phyloP scores from a whole-genome alignment of 139 green algal genomes.

The Chlamydomonas applanata region DNA sequence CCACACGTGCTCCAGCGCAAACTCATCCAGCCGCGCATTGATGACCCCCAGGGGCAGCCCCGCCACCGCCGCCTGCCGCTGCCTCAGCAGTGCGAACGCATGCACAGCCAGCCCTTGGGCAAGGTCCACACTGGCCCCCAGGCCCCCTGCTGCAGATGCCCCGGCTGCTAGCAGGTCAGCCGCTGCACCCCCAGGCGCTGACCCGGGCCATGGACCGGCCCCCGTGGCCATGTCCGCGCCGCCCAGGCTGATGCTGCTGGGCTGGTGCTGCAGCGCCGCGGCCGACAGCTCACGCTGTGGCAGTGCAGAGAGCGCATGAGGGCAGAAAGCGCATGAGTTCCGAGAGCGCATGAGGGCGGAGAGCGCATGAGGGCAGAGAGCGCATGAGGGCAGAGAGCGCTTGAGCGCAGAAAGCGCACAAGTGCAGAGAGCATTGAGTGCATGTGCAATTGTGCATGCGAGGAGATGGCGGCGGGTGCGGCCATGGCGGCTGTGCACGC shows the following conservation, averaged over 20 bases:
- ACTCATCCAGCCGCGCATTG: conserved; percentile 17
- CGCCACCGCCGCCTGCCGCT: neutral
- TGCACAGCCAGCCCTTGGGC: conserved; percentile 3
- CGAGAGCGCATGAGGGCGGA: no score
- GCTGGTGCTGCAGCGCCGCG: neutral
- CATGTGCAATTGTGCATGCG: no score
- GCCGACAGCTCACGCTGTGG: neutral
- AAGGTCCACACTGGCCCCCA: neutral
- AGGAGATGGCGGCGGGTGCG: no score
- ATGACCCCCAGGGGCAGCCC: conserved; percentile 11
- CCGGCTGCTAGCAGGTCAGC: no score
- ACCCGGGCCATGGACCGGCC: neutral
- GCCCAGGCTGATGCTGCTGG: neutral
- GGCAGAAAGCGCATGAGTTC: no score
- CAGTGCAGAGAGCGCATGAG: no score
- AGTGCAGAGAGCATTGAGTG: no score
- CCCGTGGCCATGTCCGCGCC: neutral
- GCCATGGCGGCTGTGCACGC: no score
- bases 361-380: no score
- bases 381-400: no score
- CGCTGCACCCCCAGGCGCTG: neutral
- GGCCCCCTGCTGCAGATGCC: no score
- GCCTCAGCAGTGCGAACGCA: neutral
- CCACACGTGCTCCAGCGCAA: conserved; percentile 19
- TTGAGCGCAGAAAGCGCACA: no score